Conservation (phyloP, 441 rosid genomes). For the Biscutella laevigata region DNA sequence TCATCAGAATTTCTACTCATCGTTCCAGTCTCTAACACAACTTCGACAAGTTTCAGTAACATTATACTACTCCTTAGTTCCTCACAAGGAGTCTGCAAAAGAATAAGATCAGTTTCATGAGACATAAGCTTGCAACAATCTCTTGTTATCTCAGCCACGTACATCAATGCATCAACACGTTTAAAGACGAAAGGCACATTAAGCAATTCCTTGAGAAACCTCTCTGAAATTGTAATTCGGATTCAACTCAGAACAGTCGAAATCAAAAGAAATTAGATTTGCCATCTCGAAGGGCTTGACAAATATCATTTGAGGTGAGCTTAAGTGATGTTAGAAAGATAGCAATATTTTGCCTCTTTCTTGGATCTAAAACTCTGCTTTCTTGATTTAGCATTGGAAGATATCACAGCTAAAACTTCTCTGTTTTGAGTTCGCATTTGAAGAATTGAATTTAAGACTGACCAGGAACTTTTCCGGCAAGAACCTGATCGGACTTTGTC, state of each 20-base stretch:
- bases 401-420: constrained; percentile 37
- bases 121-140: not conserved
- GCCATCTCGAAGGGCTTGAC: constrained; percentile 79
- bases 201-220: constrained; percentile 67
- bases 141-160: constrained; percentile 29
- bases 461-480: constrained; percentile 88
- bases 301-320: constrained; percentile 65
- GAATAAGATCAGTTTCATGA: not conserved
- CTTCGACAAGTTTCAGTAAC: constrained; percentile 68
- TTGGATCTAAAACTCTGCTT: constrained; percentile 54
- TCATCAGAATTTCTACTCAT: constrained; percentile 51
- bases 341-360: constrained; percentile 67
- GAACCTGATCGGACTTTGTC: constrained; percentile 91
- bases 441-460: constrained; percentile 72
- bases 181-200: constrained; percentile 72
- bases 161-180: constrained; percentile 68
- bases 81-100: constrained; percentile 69
- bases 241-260: not conserved
- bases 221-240: constrained; percentile 47
- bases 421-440: constrained; percentile 34
- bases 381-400: constrained; percentile 47
- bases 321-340: constrained; percentile 60
- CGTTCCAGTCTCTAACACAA: constrained; percentile 60
- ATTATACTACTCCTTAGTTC: constrained; percentile 58
- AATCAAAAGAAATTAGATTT: constrained; percentile 15